A percentile compares a stretch with the other conserved stretches of the same genome.
Evolutionary conservation across 1,139 yeast genomes (phyloP).

Genomic region (Geotrichum carabidarum): DNA sequence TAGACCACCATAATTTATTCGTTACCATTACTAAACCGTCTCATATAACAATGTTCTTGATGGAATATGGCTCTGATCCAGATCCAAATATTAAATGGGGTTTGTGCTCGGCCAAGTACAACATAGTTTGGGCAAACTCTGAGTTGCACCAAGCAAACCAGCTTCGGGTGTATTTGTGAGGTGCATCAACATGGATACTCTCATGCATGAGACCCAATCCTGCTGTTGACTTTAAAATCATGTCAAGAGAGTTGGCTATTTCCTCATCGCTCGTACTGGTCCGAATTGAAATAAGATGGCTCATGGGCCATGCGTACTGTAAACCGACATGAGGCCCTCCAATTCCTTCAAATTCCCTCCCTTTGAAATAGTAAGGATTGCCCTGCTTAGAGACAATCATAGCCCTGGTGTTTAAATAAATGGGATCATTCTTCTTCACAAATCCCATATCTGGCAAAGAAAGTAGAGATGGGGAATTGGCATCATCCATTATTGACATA

Average conservation of each 20-base stretch:
- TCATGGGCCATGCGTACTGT: slow-evolving; percentile 86
- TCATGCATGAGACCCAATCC: slow-evolving; percentile 83
- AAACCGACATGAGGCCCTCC: slow-evolving; percentile 92
- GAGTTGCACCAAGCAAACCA: slow-evolving; percentile 97
- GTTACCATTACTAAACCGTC: neutral
- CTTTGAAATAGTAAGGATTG: slow-evolving; percentile 71
- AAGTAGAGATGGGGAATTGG: slow-evolving; percentile 77
- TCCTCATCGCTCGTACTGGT: slow-evolving; percentile 71
- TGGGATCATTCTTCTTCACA: slow-evolving; percentile 45
- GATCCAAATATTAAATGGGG: slow-evolving; percentile 63
- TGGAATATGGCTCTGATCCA: slow-evolving; percentile 7
- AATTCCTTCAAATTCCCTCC: slow-evolving; percentile 61
- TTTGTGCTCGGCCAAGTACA: slow-evolving; percentile 66
- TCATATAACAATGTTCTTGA: neutral
- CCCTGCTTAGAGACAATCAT: slow-evolving; percentile 68
- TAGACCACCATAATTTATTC: neutral
- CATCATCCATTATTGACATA: slow-evolving; percentile 75
- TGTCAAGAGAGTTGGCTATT: slow-evolving; percentile 47
- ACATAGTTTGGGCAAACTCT: slow-evolving; percentile 79
- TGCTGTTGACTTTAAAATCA: slow-evolving; percentile 60
- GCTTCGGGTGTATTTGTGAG: slow-evolving; percentile 50
- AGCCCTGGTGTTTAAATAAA: slow-evolving; percentile 72
- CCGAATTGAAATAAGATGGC: slow-evolving; percentile 64
- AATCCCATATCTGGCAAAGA: slow-evolving; percentile 81
- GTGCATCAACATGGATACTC: slow-evolving; percentile 61